Base-by-base conservation (phyloP, 352 stramenopile genomes). In the Hyaloperonospora brassicae region DNA sequence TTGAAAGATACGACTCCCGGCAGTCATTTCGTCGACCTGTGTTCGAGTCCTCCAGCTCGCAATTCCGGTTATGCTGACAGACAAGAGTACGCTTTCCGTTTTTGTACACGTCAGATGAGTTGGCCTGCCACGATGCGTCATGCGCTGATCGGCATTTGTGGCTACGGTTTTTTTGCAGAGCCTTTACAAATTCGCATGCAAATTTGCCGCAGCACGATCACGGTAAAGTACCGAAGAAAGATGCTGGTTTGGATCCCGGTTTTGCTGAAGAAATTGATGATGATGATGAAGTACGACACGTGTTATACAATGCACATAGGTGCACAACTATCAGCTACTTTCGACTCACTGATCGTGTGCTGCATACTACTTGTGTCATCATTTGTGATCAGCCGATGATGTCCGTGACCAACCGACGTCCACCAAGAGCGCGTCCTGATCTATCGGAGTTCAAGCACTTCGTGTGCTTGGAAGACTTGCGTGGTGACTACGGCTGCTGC, bases 181-280 rank as follows among this genome's bases (percentile, higher is more conserved):
- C 72, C 22, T 62, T 73, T 41, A 61, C 79, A 7, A 81, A 76
- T 43, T 61, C 68, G n/a, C 73, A 71, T 36, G 61, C 46, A 27
- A 47, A 69, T 63, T 63, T 66, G 46, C 62, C 48, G 24, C 69
- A 61, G 53, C 74, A 61, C 57, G 43, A 58, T 39, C 40, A 44
- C 13, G 62, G 66, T n/a, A 57, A 68, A 42, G 50, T 57, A 50
- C 35, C 35, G 46, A 51, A 50, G 30, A 52, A 72, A 54, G 55
- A 42, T 38, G 48, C 59, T 14, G 50, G 59, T 50, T 50, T 47
- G 21, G 50, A 57, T 23, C 36, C 53, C 14, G 66, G 81, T 46
- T 69, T 66, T 22, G 49, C 79, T 13, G 78, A 88, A 60, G 73
- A 88, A 17, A 85, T 88, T 5, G 85, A 75, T 11, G 78, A 88